These are phyloP conservation scores for Rhodamnia argentea DNA, from an alignment of 345 rosid species.

Conservation along the genomic window DNA sequence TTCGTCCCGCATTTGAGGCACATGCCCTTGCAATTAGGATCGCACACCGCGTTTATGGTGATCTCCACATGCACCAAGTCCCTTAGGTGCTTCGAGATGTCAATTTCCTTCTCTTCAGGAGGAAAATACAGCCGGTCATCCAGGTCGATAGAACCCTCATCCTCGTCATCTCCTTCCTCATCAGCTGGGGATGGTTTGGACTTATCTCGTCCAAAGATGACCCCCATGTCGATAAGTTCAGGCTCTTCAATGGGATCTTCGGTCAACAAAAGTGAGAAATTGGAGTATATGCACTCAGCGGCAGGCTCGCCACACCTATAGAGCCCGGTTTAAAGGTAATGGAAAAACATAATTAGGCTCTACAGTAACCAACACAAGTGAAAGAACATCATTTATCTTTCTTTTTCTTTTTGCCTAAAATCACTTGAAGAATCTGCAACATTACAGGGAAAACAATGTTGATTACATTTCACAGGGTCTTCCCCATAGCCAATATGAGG, in stretches of 20 bases:
- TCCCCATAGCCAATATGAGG: not conserved
- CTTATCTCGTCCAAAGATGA: conserved; percentile 23
- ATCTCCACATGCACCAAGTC: conserved; percentile 80
- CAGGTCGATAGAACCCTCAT: conserved; percentile 58
- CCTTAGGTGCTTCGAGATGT: conserved; percentile 74
- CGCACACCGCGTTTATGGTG: conserved; percentile 51
- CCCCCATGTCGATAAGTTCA: conserved; percentile 47
- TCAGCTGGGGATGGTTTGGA: conserved; percentile 9
- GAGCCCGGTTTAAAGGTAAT: not conserved
- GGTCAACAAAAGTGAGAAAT: conserved; percentile 58
- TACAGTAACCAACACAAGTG: not conserved
- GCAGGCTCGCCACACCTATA: conserved; percentile 71
- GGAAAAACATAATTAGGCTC: not conserved
- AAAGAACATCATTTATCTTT: not conserved
- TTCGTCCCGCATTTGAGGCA: conserved; percentile 75
- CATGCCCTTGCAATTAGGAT: conserved; percentile 65
- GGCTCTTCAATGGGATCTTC: conserved; percentile 72
- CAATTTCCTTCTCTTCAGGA: conserved; percentile 50
- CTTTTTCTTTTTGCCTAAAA: not conserved
- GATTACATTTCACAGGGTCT: not conserved
- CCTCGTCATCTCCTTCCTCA: conserved; percentile 25
- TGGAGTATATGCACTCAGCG: conserved; percentile 63
- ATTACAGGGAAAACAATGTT: not conserved
- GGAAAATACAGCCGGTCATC: conserved; percentile 80
- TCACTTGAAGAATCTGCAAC: not conserved